Evolutionary conservation across 2,329 filamentous ascomycete genomes (phyloP).

Genomic region (Aureobasidium pullulans): DNA sequence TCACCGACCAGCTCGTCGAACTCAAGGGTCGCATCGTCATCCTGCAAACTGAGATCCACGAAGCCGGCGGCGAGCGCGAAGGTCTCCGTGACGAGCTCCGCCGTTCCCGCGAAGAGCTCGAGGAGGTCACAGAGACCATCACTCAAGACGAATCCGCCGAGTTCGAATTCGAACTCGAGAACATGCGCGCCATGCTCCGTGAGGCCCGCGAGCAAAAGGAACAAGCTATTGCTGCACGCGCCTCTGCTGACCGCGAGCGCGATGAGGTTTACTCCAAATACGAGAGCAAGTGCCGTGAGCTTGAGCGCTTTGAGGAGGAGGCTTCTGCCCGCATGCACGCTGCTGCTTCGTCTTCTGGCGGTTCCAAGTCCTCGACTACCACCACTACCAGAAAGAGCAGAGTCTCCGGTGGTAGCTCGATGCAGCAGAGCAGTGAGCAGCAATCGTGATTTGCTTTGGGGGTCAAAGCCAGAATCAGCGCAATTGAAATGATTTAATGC

Average conservation of each 20-base stretch:
- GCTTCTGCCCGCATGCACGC: not conserved
- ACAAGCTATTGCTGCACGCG: constrained; percentile 23
- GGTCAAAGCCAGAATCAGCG: not conserved
- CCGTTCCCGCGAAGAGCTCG: constrained; percentile 21
- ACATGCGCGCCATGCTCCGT: constrained; percentile 21
- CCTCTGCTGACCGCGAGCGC: constrained; percentile 22
- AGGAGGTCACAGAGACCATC: constrained; percentile 24
- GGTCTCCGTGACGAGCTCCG: constrained; percentile 21
- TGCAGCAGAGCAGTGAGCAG: not conserved
- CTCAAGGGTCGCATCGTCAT: constrained; percentile 22
- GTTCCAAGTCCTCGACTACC: not conserved
- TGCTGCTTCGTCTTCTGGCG: not conserved
- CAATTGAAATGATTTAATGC: not conserved
- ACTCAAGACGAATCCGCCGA: constrained; percentile 21
- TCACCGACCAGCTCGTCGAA: constrained; percentile 19
- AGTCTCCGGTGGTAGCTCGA: not conserved
- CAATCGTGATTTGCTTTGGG: not conserved
- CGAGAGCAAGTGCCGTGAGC: constrained; percentile 23
- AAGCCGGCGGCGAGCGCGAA: constrained; percentile 20
- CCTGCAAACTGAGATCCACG: constrained; percentile 21
- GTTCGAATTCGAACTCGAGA: constrained; percentile 25
- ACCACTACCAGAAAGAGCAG: constrained; percentile 11
- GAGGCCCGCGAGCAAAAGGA: constrained; percentile 26
- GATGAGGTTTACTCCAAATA: constrained; percentile 21
- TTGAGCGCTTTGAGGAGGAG: constrained; percentile 22